phyloP scores from a whole-genome alignment of 345 rosid species.

The Aquilaria malaccensis region DNA sequence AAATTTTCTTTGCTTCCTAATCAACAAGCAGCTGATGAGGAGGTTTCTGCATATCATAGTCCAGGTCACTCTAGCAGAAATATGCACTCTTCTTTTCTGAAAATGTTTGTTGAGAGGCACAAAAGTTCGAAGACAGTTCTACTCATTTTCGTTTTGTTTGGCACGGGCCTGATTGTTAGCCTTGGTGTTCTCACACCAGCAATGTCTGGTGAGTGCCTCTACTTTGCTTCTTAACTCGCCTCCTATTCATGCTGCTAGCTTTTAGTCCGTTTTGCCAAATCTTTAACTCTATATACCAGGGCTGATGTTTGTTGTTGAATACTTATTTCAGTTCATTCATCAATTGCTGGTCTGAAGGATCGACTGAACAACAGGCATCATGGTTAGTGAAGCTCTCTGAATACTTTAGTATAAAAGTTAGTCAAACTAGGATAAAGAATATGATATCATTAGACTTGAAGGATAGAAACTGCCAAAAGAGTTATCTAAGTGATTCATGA shows the following conservation, averaged over 20 bases:
- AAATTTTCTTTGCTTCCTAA: constrained; percentile 84
- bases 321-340: constrained; percentile 61
- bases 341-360: constrained; percentile 64
- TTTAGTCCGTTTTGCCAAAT: not conserved
- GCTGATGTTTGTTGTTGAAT: constrained; percentile 16
- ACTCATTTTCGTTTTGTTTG: constrained; percentile 67
- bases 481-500: no score
- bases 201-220: constrained; percentile 46
- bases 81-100: constrained; percentile 35
- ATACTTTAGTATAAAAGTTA: no score
- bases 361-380: constrained; percentile 37
- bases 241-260: not conserved
- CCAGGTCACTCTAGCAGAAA: constrained; percentile 39
- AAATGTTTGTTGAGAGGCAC: constrained; percentile 47
- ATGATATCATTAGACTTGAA: no score
- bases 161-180: constrained; percentile 52
- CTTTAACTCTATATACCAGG: constrained; percentile 3
- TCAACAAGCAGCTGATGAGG: constrained; percentile 91
- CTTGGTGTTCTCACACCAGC: constrained; percentile 85
- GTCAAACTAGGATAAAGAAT: no score
- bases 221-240: constrained; percentile 8
- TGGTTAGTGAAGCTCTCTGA: constrained; percentile 40
- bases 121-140: constrained; percentile 60
- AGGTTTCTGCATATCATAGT: constrained; percentile 64
- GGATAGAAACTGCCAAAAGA: no score